Evolutionary conservation across 495 filamentous ascomycete species (phyloP), one percentile per base, ranked within the genome.

Genomic region (Penicillium antarcticum): DNA sequence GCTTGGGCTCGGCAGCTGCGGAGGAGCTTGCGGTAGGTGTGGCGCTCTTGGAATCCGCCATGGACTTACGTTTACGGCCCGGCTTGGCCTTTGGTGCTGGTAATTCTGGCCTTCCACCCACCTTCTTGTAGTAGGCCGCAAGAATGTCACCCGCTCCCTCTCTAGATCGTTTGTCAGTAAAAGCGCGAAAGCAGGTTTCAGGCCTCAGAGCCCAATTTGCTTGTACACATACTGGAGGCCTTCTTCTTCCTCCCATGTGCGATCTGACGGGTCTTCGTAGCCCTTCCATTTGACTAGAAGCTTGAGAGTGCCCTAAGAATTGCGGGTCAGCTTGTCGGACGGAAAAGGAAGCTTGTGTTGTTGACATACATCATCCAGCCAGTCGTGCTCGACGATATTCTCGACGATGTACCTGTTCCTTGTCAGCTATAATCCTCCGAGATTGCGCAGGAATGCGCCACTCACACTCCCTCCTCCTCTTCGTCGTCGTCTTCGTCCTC

Each of bases 221-320:
- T 11, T 10, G n/a, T 35, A 44, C 16, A 45, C 40, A 16, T 66
- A 77, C 82, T 70, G 42, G 48, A 86, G 65, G 35, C 83, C 80
- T 5, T 72, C 71, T 51, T 84, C 80, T 0, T 80, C 80, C 53
- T 87, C 84, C 74, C 80, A 77, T 5, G 84, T 87, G 34, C 67
- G 61, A 42, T 87, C 83, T 1, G 56, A 54, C 10, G 68, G 68
- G 14, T 80, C 68, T 0, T 80, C 75, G 51, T 83, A 87, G 0
- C 82, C 84, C 45, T 79, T 71, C 84, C 84, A 87, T 57, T 86
- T 86, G 41, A 87, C 80, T 9, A 77, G 53, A 14, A 83, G 76
- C 21, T 72, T 48, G 29, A 80, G 52, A 0, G 49, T 57, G 24
- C 71, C 71, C 74, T 81, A 26, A 38, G 21, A n/a, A 56, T 56